phyloP scores from a whole-genome alignment of 2,329 filamentous ascomycete genomes.

The Fusarium bulbicola region DNA sequence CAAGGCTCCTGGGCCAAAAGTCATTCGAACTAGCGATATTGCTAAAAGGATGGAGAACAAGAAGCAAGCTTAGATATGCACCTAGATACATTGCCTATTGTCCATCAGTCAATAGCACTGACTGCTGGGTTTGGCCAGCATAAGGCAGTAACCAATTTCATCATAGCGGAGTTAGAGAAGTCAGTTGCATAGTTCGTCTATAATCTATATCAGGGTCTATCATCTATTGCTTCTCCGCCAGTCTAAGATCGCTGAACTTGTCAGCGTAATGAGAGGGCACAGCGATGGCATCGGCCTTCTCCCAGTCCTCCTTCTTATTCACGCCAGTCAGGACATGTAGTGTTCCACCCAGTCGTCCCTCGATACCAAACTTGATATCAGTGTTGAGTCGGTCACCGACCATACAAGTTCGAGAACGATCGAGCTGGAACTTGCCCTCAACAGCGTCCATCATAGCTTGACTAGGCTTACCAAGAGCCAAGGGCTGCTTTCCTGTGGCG shows the following conservation, averaged over 20 bases:
- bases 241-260: slow-evolving; percentile 77
- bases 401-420: slow-evolving; percentile 90
- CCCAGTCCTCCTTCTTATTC: slow-evolving; percentile 83
- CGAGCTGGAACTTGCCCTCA: slow-evolving; percentile 92
- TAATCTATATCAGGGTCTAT: slow-evolving; percentile 26
- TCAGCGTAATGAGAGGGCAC: slow-evolving; percentile 87
- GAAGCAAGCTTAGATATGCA: slow-evolving; percentile 35
- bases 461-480: slow-evolving; percentile 90
- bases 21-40: slow-evolving; percentile 62
- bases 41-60: slow-evolving; percentile 56
- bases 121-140: background rate
- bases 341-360: slow-evolving; percentile 90
- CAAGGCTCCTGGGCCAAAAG: slow-evolving; percentile 53
- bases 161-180: background rate
- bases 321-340: slow-evolving; percentile 92
- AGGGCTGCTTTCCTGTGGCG: slow-evolving; percentile 74
- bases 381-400: slow-evolving; percentile 93
- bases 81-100: background rate
- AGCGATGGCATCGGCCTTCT: slow-evolving; percentile 72
- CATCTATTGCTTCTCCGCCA: slow-evolving; percentile 35
- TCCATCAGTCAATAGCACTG: background rate
- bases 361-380: slow-evolving; percentile 93
- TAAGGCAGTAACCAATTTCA: background rate
- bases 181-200: slow-evolving; percentile 28
- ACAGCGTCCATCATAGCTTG: slow-evolving; percentile 99